A percentile compares a stretch with the other conserved stretches of the same genome.
These are phyloP conservation scores for Cicer cuneatum DNA, from an alignment of 306 rosid genomes.

Conservation along the genomic window DNA sequence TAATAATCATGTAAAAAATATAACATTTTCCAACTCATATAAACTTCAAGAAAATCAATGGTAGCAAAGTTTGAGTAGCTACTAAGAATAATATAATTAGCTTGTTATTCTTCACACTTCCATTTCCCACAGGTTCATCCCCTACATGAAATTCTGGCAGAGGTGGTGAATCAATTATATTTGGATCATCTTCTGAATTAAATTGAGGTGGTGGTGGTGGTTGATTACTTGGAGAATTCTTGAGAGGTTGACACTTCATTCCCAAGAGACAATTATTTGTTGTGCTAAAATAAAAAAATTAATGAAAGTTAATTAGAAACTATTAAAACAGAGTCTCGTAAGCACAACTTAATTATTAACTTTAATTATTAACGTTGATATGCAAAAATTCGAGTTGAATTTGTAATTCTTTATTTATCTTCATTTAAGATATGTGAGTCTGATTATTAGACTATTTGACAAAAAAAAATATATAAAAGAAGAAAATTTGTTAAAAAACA, in stretches of 20 bases:
- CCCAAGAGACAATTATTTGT: constrained; percentile 42
- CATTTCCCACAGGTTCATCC: constrained; percentile 11
- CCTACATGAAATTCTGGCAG: constrained; percentile 28
- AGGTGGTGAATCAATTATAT: constrained; percentile 28
- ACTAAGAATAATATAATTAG: constrained; percentile 20
- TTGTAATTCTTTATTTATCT: too few species aligned
- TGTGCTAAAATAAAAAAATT: constrained; percentile 27
- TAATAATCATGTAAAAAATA: constrained; percentile 7
- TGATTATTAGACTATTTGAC: too few species aligned
- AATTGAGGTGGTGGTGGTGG: constrained; percentile 33
- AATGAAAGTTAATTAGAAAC: background rate
- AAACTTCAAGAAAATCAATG: constrained; percentile 36
- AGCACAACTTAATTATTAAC: too few species aligned
- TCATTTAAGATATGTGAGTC: too few species aligned
- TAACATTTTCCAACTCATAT: background rate
- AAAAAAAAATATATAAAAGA: too few species aligned
- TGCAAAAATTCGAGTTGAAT: too few species aligned
- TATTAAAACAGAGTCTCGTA: too few species aligned
- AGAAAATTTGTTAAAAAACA: too few species aligned
- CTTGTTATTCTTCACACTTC: constrained; percentile 31
- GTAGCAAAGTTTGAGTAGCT: constrained; percentile 35
- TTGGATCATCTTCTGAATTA: constrained; percentile 27
- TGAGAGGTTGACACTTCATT: constrained; percentile 37
- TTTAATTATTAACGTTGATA: too few species aligned
- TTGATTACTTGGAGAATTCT: background rate